phyloP scores from a whole-genome alignment of 2,329 filamentous ascomycete species.

The Cordyceps sp. region DNA sequence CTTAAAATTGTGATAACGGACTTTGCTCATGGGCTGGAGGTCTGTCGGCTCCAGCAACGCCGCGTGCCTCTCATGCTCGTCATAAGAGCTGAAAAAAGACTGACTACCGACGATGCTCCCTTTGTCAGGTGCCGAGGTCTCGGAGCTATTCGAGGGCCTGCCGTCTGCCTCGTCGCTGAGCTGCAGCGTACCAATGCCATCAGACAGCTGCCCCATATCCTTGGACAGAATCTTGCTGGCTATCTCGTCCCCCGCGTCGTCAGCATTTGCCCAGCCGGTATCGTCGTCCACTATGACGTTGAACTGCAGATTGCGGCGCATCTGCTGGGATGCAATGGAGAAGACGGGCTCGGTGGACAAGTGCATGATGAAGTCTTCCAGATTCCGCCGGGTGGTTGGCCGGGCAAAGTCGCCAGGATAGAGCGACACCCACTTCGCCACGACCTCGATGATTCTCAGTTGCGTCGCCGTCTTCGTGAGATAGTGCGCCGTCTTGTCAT shows the following conservation, averaged over 20 bases:
- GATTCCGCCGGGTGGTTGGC: conserved; percentile 50
- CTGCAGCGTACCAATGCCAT: conserved; percentile 28
- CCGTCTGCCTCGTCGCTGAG: conserved; percentile 29
- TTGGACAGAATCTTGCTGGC: conserved; percentile 18
- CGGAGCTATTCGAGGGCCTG: conserved; percentile 29
- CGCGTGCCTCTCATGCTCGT: conserved; percentile 70
- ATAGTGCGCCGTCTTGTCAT: conserved; percentile 48
- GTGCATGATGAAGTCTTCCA: conserved; percentile 59
- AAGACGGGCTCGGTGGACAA: conserved; percentile 70
- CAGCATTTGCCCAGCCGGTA: conserved; percentile 75
- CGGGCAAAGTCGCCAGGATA: conserved; percentile 92
- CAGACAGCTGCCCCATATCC: conserved; percentile 21
- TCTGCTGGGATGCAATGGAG: conserved; percentile 70
- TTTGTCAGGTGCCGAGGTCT: conserved; percentile 21
- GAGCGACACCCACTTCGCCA: conserved; percentile 75
- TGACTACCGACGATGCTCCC: conserved; percentile 23
- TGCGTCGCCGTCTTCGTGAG: conserved; percentile 68
- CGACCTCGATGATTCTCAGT: conserved; percentile 64
- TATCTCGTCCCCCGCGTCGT: conserved; percentile 30
- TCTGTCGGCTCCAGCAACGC: conserved; percentile 53
- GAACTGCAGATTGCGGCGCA: conserved; percentile 59
- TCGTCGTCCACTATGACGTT: conserved; percentile 75
- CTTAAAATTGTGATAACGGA: conserved; percentile 84
- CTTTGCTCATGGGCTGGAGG: conserved; percentile 58
- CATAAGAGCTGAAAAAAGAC: conserved; percentile 48